Evolutionary conservation across 441 rosid genomes (phyloP), one percentile per base, ranked within the genome.

Genomic region (Iberis amara): DNA sequence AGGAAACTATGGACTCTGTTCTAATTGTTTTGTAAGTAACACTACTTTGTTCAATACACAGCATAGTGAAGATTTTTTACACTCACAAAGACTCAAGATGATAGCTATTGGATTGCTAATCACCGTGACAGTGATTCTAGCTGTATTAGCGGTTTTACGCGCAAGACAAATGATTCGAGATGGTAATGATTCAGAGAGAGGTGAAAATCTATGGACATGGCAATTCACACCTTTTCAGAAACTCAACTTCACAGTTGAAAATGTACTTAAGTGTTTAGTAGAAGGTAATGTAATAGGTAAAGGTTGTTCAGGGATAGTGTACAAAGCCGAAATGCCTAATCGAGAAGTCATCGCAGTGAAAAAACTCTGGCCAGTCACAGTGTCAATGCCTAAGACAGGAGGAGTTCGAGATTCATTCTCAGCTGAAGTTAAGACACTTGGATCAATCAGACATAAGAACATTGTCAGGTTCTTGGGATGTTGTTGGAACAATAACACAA

Each of bases 161-260:
- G 82, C 84, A 7, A 65, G 83, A 35, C 79, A 70, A 68, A 57
- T 71, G 53, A 52, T 70, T 18, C 69, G 53, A 18, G 80, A 79
- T 7, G 82, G 68, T 47, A 75, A 71, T 18, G 89, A 79, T 38
- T 82, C 85, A 0, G 94, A 84, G 65, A 57, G 52, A 2, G 89
- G 76, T 59, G 80, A 76, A 1, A 74, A 66, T 53, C 61, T 79
- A 8, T 75, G 78, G 76, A 85, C 81, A 44, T 83, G 85, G 91
- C 78, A 83, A 24, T 75, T 83, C 73, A 83, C 85, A 32, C 87
- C 91, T 6, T 83, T 83, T 70, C 86, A 83, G 62, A 80, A 78
- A 62, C 71, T 83, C 50, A 78, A 70, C 69, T 83, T 83, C 72
- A 65, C 85, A 3, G 78, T 80, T 0, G 85, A 76, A 51, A 81